Percentiles rank a stretch among this genome's conserved stretches.
phyloP scores from a whole-genome alignment of 31 red algal species.

The Odonthalia washingtoniensis region DNA sequence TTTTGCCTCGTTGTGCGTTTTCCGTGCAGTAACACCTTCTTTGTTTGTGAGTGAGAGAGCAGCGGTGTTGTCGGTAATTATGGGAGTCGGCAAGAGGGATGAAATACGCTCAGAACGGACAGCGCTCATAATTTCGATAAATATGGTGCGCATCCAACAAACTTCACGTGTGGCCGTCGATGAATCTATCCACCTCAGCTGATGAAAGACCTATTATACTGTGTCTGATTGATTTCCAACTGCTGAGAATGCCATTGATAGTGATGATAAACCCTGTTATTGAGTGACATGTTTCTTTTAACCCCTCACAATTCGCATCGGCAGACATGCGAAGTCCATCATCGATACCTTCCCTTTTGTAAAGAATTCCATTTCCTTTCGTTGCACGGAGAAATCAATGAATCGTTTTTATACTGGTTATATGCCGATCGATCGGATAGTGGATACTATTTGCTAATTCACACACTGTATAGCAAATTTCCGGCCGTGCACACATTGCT shows the following conservation, averaged over 20 bases:
- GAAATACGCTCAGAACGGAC: too few relatives aligned
- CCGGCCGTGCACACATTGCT: not conserved
- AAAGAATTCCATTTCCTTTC: not conserved
- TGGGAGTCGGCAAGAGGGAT: too few relatives aligned
- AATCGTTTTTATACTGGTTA: too few relatives aligned
- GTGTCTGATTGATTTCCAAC: constrained; percentile 19
- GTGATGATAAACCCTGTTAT: constrained; percentile 43
- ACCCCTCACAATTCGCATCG: constrained; percentile 28
- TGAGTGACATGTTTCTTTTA: not conserved
- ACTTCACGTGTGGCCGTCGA: not conserved
- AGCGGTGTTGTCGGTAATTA: not conserved
- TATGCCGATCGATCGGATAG: not conserved
- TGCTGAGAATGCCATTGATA: constrained; percentile 21
- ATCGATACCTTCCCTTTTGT: not conserved
- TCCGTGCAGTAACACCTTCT: not conserved
- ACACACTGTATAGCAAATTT: not conserved
- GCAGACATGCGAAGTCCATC: not conserved
- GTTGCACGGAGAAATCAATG: too few relatives aligned
- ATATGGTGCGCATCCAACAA: constrained; percentile 9
- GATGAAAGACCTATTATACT: constrained; percentile 39
- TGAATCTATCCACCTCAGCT: constrained; percentile 40
- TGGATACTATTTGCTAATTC: not conserved
- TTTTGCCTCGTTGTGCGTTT: not conserved
- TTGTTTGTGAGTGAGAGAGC: not conserved
- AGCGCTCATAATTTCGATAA: not conserved